Evolutionary conservation across 1,139 yeast genomes (phyloP).

Genomic region (Suhomyces wounanorum): DNA sequence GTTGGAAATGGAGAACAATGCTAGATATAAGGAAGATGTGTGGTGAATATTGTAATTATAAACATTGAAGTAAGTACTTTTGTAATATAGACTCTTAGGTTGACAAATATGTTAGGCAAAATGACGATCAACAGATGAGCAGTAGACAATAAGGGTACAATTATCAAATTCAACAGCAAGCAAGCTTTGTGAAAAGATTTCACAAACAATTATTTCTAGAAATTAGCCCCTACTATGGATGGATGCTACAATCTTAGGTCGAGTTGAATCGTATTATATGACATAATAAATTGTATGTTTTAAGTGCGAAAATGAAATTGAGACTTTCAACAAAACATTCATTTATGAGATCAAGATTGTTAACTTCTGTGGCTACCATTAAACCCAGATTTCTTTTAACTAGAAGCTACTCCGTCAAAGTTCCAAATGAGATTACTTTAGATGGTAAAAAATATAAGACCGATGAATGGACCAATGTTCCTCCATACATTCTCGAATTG

Average conservation of each 20-base stretch:
- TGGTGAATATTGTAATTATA: conserved; percentile 54
- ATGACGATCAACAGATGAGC: too few species aligned
- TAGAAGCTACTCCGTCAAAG: conserved; percentile 11
- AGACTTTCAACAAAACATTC: not conserved
- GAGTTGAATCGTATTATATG: too few species aligned
- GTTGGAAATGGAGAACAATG: conserved; percentile 60
- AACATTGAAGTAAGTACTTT: not conserved
- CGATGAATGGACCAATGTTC: conserved; percentile 86
- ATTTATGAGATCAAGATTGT: conserved; percentile 3
- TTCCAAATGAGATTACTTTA: conserved; percentile 40
- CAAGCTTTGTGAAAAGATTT: too few species aligned
- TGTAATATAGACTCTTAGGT: too few species aligned
- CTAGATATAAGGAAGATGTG: conserved; percentile 85
- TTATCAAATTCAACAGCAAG: too few species aligned
- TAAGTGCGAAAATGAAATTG: not conserved
- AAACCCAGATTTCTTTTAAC: not conserved
- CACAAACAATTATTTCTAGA: too few species aligned
- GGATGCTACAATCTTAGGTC: too few species aligned
- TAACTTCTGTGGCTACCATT: not conserved
- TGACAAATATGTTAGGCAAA: too few species aligned
- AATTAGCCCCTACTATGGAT: too few species aligned
- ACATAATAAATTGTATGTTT: too few species aligned
- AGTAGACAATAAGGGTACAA: too few species aligned
- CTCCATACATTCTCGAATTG: conserved; percentile 68
- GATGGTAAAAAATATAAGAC: conserved; percentile 56